phyloP scores from a whole-genome alignment of 805 yeast species.

The Kockiozyma suomiensis region DNA sequence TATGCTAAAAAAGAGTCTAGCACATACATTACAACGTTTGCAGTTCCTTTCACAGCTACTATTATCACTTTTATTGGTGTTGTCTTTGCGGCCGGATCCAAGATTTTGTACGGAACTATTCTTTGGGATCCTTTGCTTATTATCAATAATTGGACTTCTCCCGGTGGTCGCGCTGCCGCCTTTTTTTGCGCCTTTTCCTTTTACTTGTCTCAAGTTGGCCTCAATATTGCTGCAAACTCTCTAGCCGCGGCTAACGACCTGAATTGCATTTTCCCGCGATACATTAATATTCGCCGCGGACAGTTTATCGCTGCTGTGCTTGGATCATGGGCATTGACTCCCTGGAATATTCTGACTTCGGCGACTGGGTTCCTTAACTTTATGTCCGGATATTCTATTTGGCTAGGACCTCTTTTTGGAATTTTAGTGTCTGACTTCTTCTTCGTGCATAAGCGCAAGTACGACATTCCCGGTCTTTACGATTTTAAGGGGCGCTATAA shows the following conservation, averaged over 20 bases:
- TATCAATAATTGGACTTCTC: constrained; percentile 45
- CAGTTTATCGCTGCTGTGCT: constrained; percentile 46
- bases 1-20: constrained; percentile 40
- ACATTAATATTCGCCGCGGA: constrained; percentile 51
- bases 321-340: constrained; percentile 44
- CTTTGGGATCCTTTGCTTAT: constrained; percentile 33
- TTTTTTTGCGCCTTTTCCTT: constrained; percentile 46
- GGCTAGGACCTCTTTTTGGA: constrained; percentile 48
- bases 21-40: constrained; percentile 14
- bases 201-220: constrained; percentile 45
- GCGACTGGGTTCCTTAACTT: constrained; percentile 45
- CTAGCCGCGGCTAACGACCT: constrained; percentile 47
- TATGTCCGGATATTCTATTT: constrained; percentile 46
- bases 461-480: constrained; percentile 50
- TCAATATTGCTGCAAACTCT: constrained; percentile 45
- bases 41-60: constrained; percentile 24
- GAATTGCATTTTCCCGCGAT: constrained; percentile 51
- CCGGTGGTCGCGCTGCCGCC: constrained; percentile 50
- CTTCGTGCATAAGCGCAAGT: constrained; percentile 46
- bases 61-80: constrained; percentile 30
- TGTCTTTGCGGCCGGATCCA: constrained; percentile 31
- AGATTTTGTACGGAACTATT: constrained; percentile 24
- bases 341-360: constrained; percentile 48
- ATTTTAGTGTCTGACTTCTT: constrained; percentile 47
- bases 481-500: constrained; percentile 47